These are phyloP conservation scores for Hortiboletus campestris DNA, from an alignment of 768 basidiomycete genomes.

Conservation along the genomic window DNA sequence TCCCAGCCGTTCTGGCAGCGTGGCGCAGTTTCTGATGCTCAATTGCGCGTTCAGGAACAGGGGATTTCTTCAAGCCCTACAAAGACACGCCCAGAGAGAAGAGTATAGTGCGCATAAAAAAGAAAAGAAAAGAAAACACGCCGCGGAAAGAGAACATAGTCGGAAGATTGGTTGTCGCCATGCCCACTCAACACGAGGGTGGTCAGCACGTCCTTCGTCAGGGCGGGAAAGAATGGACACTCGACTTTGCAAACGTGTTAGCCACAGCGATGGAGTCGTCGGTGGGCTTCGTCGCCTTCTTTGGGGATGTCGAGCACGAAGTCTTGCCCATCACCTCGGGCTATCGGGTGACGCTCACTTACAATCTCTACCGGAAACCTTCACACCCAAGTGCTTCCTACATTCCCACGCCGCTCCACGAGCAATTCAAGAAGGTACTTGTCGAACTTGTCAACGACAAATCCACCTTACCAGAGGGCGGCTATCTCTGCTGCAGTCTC, in stretches of 20 bases:
- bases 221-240: neutral
- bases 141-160: no score
- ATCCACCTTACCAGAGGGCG: neutral
- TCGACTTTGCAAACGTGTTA: neutral
- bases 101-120: no score
- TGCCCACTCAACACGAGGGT: slow-evolving; percentile 35
- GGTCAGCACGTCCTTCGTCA: slow-evolving; percentile 9
- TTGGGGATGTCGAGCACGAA: slow-evolving; percentile 45
- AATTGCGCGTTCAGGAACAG: no score
- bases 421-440: neutral
- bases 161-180: slow-evolving; percentile 48
- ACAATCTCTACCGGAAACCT: slow-evolving; percentile 40
- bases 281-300: slow-evolving; percentile 40
- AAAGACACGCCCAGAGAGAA: no score
- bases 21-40: no score
- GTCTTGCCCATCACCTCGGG: slow-evolving; percentile 41
- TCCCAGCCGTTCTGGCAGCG: no score
- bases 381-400: neutral
- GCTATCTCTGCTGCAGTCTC: slow-evolving; percentile 13
- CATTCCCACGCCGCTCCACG: neutral
- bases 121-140: no score
- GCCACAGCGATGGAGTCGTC: neutral
- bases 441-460: neutral
- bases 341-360: slow-evolving; percentile 43
- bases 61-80: no score